phyloP scores from a whole-genome alignment of 306 rosid genomes.

The Quercus rubra region DNA sequence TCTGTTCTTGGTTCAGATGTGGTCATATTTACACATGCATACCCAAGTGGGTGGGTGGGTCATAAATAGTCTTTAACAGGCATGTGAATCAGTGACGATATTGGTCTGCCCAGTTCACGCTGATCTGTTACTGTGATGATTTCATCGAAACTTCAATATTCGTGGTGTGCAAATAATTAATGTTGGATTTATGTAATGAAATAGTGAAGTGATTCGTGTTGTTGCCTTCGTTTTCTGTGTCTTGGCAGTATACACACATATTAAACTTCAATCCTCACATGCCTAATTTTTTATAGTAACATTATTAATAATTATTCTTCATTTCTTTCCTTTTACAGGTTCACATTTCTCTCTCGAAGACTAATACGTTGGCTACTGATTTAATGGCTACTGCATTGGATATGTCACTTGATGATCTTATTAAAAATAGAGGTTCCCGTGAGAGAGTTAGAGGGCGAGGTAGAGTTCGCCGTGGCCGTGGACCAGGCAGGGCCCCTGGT shows the following conservation, averaged over 20 bases:
- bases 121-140: not conserved
- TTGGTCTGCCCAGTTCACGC: not conserved
- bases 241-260: too few relatives aligned
- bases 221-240: too few relatives aligned
- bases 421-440: constrained; percentile 69
- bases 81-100: not conserved
- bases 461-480: constrained; percentile 68
- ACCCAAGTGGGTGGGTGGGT: too few relatives aligned
- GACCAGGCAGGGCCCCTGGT: constrained; percentile 45
- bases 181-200: too few relatives aligned
- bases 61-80: not conserved
- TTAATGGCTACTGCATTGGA: constrained; percentile 83
- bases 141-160: not conserved
- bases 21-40: not conserved
- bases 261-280: not conserved
- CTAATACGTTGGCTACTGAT: constrained; percentile 2
- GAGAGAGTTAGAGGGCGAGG: constrained; percentile 79
- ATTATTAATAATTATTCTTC: not conserved
- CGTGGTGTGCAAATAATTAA: not conserved
- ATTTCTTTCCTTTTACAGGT: constrained; percentile 17
- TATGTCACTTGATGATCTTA: constrained; percentile 86
- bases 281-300: not conserved
- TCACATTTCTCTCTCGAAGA: constrained; percentile 11
- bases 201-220: too few relatives aligned
- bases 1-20: not conserved